Conservation (phyloP, 2,329 filamentous ascomycete species). For the Fusarium avenaceum region DNA sequence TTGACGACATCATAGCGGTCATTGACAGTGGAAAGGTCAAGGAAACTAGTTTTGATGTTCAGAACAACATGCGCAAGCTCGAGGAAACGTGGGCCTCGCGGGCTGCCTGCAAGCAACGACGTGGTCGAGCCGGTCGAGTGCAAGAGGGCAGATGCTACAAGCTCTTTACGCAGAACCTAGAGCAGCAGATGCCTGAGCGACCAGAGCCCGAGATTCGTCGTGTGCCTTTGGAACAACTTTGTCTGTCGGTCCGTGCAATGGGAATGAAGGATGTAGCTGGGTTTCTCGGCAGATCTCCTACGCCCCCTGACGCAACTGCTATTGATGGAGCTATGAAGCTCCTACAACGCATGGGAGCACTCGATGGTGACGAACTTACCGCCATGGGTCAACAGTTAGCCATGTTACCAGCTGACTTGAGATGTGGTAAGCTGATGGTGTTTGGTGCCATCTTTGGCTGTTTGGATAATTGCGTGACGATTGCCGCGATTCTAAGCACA, state of each 20-base stretch:
- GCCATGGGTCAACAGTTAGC: conserved; percentile 93
- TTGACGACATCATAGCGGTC: conserved; percentile 95
- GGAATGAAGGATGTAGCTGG: conserved; percentile 83
- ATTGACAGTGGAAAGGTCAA: conserved; percentile 97
- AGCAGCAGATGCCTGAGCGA: conserved; percentile 86
- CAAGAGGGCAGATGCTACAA: conserved; percentile 94
- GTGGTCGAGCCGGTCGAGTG: conserved; percentile 93
- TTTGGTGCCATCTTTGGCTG: conserved; percentile 95
- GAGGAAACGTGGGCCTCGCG: conserved; percentile 96
- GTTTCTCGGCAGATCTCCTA: conserved; percentile 89
- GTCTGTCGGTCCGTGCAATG: conserved; percentile 95
- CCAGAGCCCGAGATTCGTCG: conserved; percentile 94
- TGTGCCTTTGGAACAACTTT: conserved; percentile 93
- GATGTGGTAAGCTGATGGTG: conserved; percentile 94
- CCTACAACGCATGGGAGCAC: conserved; percentile 86
- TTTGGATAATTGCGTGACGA: conserved; percentile 87
- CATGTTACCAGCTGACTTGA: conserved; percentile 92
- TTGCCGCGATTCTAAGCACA: conserved; percentile 92
- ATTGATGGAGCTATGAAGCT: conserved; percentile 87
- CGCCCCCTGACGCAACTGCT: conserved; percentile 86
- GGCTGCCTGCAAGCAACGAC: conserved; percentile 93
- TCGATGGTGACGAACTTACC: conserved; percentile 88
- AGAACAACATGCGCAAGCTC: conserved; percentile 93
- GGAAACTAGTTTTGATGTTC: conserved; percentile 92
- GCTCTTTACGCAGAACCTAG: conserved; percentile 88